These are phyloP conservation scores for Starmerella riodocensis DNA, from an alignment of 805 yeast genomes.

Conservation along the genomic window DNA sequence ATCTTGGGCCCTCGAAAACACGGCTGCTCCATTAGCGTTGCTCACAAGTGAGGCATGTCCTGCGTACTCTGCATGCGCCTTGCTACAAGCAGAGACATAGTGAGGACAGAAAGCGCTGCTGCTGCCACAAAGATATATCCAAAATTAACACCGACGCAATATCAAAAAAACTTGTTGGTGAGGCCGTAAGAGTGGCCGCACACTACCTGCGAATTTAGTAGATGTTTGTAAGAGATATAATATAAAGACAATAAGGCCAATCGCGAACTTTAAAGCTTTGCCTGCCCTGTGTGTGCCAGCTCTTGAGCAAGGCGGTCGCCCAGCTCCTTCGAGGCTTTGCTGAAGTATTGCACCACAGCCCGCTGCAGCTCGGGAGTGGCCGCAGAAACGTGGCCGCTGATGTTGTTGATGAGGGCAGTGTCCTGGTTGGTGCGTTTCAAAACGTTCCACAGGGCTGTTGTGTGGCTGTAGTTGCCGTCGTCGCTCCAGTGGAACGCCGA, in stretches of 20 bases:
- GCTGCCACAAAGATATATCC: background rate
- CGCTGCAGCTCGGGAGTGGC: slow-evolving; percentile 72
- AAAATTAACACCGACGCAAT: too few relatives aligned
- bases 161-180: background rate
- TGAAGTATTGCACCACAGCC: slow-evolving; percentile 61
- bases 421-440: slow-evolving; percentile 76
- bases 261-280: background rate
- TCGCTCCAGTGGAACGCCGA: slow-evolving; percentile 78
- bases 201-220: too few relatives aligned
- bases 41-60: too few relatives aligned
- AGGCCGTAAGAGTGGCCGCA: too few relatives aligned
- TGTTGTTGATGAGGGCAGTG: slow-evolving; percentile 66
- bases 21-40: too few relatives aligned
- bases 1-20: too few relatives aligned
- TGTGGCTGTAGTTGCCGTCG: slow-evolving; percentile 63
- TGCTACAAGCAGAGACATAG: too few relatives aligned
- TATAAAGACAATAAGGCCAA: too few relatives aligned
- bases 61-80: too few relatives aligned
- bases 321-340: slow-evolving; percentile 55
- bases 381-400: slow-evolving; percentile 52
- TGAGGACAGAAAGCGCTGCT: background rate
- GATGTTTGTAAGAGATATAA: too few relatives aligned
- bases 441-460: slow-evolving; percentile 64
- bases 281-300: background rate
- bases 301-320: slow-evolving; percentile 31